Conservation (phyloP, 192 early-diverging fungal genomes). For the Coemansia sp. region DNA sequence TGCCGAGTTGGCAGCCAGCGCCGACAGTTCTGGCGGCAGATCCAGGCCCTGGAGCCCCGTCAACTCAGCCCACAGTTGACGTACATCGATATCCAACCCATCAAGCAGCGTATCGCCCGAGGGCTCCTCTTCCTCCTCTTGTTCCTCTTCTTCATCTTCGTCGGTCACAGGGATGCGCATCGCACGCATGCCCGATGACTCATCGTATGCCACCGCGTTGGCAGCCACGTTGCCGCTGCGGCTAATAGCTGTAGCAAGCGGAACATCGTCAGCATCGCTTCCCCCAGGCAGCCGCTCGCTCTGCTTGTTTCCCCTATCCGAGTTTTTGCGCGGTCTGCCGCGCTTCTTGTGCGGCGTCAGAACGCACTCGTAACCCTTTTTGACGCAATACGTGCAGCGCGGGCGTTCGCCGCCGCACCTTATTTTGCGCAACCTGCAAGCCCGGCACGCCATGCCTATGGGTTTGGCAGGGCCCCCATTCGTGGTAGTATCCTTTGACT, state of each 20-base stretch:
- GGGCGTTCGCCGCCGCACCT: conserved; percentile 53
- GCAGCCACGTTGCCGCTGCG: neutral
- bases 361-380: conserved; percentile 47
- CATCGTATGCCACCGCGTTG: neutral
- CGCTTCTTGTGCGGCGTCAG: conserved; percentile 55
- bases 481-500: neutral
- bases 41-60: conserved; percentile 40
- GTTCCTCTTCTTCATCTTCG: neutral
- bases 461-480: conserved; percentile 17
- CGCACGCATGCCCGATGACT: neutral
- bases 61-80: conserved; percentile 43
- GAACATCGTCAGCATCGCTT: neutral
- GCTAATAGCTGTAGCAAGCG: neutral
- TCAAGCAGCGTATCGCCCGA: conserved; percentile 4
- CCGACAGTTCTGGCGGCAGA: conserved; percentile 36
- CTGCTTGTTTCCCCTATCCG: conserved; percentile 5
- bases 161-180: neutral
- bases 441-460: conserved; percentile 53
- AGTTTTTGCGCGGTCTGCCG: conserved; percentile 40
- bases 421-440: conserved; percentile 53
- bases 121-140: too few species aligned
- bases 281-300: neutral
- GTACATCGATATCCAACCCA: conserved; percentile 33
- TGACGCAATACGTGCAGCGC: conserved; percentile 51
- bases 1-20: conserved; percentile 26